Percentiles rank a stretch among this genome's conserved stretches.
Evolutionary conservation across 2,329 filamentous ascomycete genomes (phyloP).

Genomic region (Apiospora malaysiana): DNA sequence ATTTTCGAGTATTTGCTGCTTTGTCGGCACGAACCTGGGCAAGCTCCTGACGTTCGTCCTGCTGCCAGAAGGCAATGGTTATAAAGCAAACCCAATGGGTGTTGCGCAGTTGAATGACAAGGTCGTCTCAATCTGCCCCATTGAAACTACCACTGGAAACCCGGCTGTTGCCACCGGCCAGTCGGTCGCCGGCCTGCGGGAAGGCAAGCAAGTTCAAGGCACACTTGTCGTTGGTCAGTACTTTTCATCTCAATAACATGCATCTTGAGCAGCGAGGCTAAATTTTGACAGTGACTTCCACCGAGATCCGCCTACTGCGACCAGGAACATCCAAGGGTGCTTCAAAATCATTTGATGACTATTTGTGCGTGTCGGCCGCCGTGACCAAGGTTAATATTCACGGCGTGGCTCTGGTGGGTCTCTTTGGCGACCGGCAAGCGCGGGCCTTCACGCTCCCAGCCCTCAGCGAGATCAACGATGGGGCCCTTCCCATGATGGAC

Average conservation of each 20-base stretch:
- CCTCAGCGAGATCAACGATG: constrained; percentile 80
- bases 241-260: not conserved
- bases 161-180: constrained; percentile 77
- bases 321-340: constrained; percentile 88
- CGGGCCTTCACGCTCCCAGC: constrained; percentile 87
- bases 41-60: constrained; percentile 91
- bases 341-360: constrained; percentile 85
- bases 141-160: constrained; percentile 78
- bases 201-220: constrained; percentile 78
- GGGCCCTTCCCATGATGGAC: constrained; percentile 74
- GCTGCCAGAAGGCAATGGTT: constrained; percentile 75
- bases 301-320: constrained; percentile 86
- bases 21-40: constrained; percentile 86
- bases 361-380: constrained; percentile 79
- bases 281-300: constrained; percentile 59
- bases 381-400: constrained; percentile 77
- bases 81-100: constrained; percentile 75
- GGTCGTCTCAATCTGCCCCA: constrained; percentile 78
- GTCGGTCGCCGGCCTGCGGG: constrained; percentile 77
- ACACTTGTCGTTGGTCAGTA: constrained; percentile 74
- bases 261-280: not conserved
- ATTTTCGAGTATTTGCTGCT: constrained; percentile 92
- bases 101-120: constrained; percentile 68
- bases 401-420: constrained; percentile 78
- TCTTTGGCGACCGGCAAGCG: constrained; percentile 83